Evolutionary conservation across 495 filamentous ascomycete genomes (phyloP), one percentile per base, ranked within the genome.

Genomic region (Cercophora sp.): DNA sequence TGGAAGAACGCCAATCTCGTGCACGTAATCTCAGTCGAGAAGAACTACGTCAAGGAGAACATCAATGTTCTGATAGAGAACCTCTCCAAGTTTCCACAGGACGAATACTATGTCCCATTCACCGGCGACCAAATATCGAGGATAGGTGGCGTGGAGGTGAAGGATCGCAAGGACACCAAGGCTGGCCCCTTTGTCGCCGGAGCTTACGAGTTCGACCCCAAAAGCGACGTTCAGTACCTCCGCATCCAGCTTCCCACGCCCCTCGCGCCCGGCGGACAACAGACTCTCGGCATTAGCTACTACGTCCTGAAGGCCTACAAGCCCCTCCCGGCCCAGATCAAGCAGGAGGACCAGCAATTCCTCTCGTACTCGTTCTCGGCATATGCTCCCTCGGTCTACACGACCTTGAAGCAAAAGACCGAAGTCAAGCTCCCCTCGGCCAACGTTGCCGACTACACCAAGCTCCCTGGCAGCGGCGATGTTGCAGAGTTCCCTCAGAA

Each of bases 41-140:
- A 96, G 73, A 85, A 82, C 53, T 97, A 92, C 62, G 82, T 82
- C 18, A 86, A 88, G 59, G 91, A 97, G 66, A 86, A 81, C 10
- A 82, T 96, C 78, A 96, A 97, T 73, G 87, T 96, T 8, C 77
- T 95, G 23, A 85, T 97, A 44, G 89, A 98, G 78, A 98, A 98
- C 70, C 73, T 86, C 58, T 82, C 79, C 31, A 70, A 68, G 20
- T 70, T 83, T 44, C 79, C 89, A 8, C 93, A 97, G 64, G 78
- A 78, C 70, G 85, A 91, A 67, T 97, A 96, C 79, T 96, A 85
- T 68, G 62, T 96, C 27, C 85, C 91, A 3, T 92, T 97, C 72
- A 83, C 84, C 41, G 77, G 79, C 40, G 81, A 86, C 42, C 77
- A 87, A 59, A 78, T 93, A 61, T 79, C 78, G 43, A 85, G 79